phyloP scores from a whole-genome alignment of 2,329 filamentous ascomycete genomes.

The Fusarium oxysporum region DNA sequence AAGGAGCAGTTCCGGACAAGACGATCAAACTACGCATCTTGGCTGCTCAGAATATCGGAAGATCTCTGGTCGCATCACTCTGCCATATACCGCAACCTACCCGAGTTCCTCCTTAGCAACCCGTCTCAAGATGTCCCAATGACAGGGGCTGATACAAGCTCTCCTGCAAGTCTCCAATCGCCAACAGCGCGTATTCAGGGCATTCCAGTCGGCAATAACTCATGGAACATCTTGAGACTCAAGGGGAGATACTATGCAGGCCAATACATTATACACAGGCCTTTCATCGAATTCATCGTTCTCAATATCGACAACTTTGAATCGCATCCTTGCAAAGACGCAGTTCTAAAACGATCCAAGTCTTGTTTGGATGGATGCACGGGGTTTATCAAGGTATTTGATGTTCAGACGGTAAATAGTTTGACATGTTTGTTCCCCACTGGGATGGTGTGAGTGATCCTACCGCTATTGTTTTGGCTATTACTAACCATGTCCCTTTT shows the following conservation, averaged over 20 bases:
- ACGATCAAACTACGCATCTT: slow-evolving; percentile 38
- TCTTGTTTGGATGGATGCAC: slow-evolving; percentile 41
- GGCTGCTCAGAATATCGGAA: slow-evolving; percentile 43
- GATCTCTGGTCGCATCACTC: slow-evolving; percentile 46
- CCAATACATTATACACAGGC: slow-evolving; percentile 48
- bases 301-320: slow-evolving; percentile 43
- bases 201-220: slow-evolving; percentile 38
- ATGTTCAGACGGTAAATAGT: slow-evolving; percentile 41
- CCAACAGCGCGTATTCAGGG: not conserved
- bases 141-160: not conserved
- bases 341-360: slow-evolving; percentile 37
- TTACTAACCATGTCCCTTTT: accelerated
- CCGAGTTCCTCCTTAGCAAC: slow-evolving; percentile 36
- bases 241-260: slow-evolving; percentile 47
- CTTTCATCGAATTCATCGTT: slow-evolving; percentile 46
- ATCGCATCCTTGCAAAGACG: slow-evolving; percentile 37
- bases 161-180: not conserved
- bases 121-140: not conserved
- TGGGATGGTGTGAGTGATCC: slow-evolving; percentile 46
- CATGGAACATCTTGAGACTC: slow-evolving; percentile 47
- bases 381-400: slow-evolving; percentile 47
- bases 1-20: slow-evolving; percentile 42
- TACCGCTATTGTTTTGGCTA: accelerated
- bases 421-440: slow-evolving; percentile 46
- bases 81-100: slow-evolving; percentile 46